Percentiles rank a stretch among this genome's conserved stretches.
These are phyloP conservation scores for Akanthomyces dipterigenus DNA, from an alignment of 2,329 filamentous ascomycete genomes.

Conservation along the genomic window DNA sequence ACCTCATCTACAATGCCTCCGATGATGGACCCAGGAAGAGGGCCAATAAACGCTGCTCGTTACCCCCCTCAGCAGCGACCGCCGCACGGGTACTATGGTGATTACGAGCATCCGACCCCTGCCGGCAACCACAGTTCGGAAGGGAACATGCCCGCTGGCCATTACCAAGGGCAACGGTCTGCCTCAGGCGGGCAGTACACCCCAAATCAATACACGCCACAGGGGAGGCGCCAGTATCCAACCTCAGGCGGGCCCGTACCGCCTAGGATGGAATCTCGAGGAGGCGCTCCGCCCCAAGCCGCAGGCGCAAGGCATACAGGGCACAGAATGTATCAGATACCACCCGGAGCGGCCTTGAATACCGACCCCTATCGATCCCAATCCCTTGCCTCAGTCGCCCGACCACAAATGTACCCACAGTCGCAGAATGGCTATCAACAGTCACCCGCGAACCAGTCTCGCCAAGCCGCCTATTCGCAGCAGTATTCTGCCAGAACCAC, in stretches of 20 bases:
- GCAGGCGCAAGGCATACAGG: slow-evolving; percentile 34
- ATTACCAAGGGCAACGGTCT: slow-evolving; percentile 47
- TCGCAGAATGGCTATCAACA: slow-evolving; percentile 54
- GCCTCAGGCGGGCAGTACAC: slow-evolving; percentile 38
- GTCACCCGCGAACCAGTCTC: slow-evolving; percentile 67
- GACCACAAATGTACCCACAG: slow-evolving; percentile 65
- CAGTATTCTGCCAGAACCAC: slow-evolving; percentile 68
- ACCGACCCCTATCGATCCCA: slow-evolving; percentile 86
- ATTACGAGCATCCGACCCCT: slow-evolving; percentile 22
- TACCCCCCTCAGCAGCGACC: slow-evolving; percentile 54
- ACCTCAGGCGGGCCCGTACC: slow-evolving; percentile 44
- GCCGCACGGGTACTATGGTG: slow-evolving; percentile 28
- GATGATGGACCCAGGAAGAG: slow-evolving; percentile 48
- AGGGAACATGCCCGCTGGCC: slow-evolving; percentile 40
- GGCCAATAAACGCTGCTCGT: slow-evolving; percentile 47
- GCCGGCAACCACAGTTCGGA: slow-evolving; percentile 31
- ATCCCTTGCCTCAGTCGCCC: slow-evolving; percentile 71
- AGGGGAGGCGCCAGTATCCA: slow-evolving; percentile 41
- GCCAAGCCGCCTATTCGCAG: slow-evolving; percentile 66
- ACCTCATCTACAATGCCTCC: slow-evolving; percentile 60
- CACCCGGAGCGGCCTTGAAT: slow-evolving; percentile 65
- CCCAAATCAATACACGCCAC: slow-evolving; percentile 42
- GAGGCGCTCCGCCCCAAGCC: slow-evolving; percentile 35
- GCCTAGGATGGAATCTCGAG: slow-evolving; percentile 58
- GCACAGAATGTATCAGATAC: slow-evolving; percentile 57